phyloP scores from a whole-genome alignment of 768 basidiomycete species.

The Coprinopsis sp. region DNA sequence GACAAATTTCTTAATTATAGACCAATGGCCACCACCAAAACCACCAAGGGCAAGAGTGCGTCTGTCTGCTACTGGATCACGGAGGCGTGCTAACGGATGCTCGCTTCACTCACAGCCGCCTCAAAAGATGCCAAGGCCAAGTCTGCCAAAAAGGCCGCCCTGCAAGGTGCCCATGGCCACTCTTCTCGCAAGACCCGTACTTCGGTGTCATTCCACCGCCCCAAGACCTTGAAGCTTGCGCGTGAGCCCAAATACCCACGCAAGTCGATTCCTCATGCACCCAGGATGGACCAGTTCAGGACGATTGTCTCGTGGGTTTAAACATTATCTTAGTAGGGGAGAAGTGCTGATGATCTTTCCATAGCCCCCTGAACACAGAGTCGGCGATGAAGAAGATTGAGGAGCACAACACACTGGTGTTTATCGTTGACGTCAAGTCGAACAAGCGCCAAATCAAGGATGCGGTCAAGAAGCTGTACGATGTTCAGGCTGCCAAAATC shows the following conservation, averaged over 20 bases:
- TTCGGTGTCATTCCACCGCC: conserved; percentile 92
- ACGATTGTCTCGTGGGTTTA: conserved; percentile 78
- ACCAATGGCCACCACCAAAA: conserved; percentile 67
- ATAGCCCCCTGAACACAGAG: conserved; percentile 87
- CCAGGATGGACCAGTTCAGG: conserved; percentile 95
- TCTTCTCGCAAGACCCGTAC: conserved; percentile 75
- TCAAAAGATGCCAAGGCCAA: conserved; percentile 71
- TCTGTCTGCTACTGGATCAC: conserved; percentile 37
- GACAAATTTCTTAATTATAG: too few relatives aligned
- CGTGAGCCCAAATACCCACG: conserved; percentile 93
- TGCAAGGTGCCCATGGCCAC: conserved; percentile 80
- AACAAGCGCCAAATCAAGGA: conserved; percentile 99
- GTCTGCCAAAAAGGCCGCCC: conserved; percentile 92
- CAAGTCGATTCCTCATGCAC: conserved; percentile 87
- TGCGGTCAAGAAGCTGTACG: conserved; percentile 98
- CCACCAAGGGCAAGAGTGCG: conserved; percentile 59
- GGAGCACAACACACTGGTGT: conserved; percentile 98
- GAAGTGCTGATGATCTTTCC: conserved; percentile 3
- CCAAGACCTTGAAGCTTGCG: conserved; percentile 83
- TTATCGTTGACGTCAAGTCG: conserved; percentile 90
- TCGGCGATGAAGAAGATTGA: conserved; percentile 99
- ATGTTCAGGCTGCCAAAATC: conserved; percentile 92
- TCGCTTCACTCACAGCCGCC: conserved; percentile 22
- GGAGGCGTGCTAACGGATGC: neutral
- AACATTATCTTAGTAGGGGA: neutral